A percentile compares a stretch with the other conserved stretches of the same genome.
Conservation (phyloP, 192 early-diverging fungal genomes). For the Ambispora gerdemannii region DNA sequence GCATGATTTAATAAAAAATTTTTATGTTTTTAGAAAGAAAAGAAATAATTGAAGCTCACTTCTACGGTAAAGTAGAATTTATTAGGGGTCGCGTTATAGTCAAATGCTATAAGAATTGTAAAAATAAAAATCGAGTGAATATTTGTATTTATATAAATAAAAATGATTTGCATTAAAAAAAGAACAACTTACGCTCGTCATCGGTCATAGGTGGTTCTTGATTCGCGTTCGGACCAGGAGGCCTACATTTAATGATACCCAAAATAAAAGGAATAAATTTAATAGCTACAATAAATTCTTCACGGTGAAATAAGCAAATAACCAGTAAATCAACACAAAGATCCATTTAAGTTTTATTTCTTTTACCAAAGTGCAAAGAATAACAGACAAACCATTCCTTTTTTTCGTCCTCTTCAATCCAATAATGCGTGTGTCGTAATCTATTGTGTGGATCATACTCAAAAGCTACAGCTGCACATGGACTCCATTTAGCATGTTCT, state of each 20-base stretch:
- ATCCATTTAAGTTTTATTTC: neutral
- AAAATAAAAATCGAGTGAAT: neutral
- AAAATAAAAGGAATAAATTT: too few species aligned
- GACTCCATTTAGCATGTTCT: conserved; percentile 97
- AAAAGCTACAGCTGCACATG: conserved; percentile 83
- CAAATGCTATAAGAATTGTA: conserved; percentile 55
- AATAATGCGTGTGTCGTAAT: conserved; percentile 85
- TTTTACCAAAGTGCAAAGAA: neutral
- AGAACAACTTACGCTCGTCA: conserved; percentile 42
- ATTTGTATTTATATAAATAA: neutral
- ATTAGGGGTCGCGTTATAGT: conserved; percentile 77
- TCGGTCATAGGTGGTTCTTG: conserved; percentile 54
- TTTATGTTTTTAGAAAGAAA: neutral
- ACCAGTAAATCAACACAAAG: neutral
- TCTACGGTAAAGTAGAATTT: conserved; percentile 76
- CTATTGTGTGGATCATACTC: conserved; percentile 98
- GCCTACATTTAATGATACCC: conserved; percentile 34
- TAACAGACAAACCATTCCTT: conserved; percentile 71
- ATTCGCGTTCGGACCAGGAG: conserved; percentile 59
- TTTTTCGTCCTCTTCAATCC: conserved; percentile 84
- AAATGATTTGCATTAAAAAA: neutral
- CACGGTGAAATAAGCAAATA: neutral
- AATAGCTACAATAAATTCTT: too few species aligned
- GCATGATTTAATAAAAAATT: too few species aligned
- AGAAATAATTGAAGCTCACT: conserved; percentile 35